These are phyloP conservation scores for Kwoniella dejecticola DNA, from an alignment of 768 basidiomycete genomes.

Conservation along the genomic window DNA sequence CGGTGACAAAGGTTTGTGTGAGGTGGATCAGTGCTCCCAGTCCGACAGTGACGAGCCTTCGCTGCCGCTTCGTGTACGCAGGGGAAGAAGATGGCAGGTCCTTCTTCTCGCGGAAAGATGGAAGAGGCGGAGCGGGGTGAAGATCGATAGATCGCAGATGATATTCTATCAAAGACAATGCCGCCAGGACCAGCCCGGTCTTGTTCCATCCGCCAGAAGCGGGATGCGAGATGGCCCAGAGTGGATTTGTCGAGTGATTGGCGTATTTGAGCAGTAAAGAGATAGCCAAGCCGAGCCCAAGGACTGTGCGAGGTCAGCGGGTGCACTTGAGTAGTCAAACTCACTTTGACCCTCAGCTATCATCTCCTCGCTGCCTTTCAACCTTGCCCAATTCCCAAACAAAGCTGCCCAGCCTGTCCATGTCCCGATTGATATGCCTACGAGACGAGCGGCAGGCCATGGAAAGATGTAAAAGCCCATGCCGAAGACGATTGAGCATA, in stretches of 20 bases:
- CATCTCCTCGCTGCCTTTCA: slow-evolving; percentile 43
- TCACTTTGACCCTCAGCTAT: slow-evolving; percentile 43
- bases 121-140: slow-evolving; percentile 29
- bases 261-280: slow-evolving; percentile 72
- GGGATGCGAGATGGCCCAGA: slow-evolving; percentile 76
- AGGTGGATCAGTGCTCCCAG: slow-evolving; percentile 62
- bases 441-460: slow-evolving; percentile 57
- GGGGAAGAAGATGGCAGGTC: neutral
- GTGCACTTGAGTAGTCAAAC: slow-evolving; percentile 19
- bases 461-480: slow-evolving; percentile 63
- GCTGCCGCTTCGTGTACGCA: slow-evolving; percentile 9
- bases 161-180: slow-evolving; percentile 64
- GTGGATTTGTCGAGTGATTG: slow-evolving; percentile 80
- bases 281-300: slow-evolving; percentile 67
- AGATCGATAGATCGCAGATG: slow-evolving; percentile 25
- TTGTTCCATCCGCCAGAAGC: slow-evolving; percentile 71
- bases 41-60: slow-evolving; percentile 27
- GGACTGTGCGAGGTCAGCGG: slow-evolving; percentile 58
- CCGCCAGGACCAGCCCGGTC: slow-evolving; percentile 64
- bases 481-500: slow-evolving; percentile 58
- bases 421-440: slow-evolving; percentile 64
- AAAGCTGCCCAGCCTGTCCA: slow-evolving; percentile 61
- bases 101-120: slow-evolving; percentile 1
- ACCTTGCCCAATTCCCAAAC: slow-evolving; percentile 64
- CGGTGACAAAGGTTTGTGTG: slow-evolving; percentile 71